Evolutionary conservation across 495 filamentous ascomycete genomes (phyloP), one percentile per base, ranked within the genome.

Genomic region (Penicillium tannophilum): DNA sequence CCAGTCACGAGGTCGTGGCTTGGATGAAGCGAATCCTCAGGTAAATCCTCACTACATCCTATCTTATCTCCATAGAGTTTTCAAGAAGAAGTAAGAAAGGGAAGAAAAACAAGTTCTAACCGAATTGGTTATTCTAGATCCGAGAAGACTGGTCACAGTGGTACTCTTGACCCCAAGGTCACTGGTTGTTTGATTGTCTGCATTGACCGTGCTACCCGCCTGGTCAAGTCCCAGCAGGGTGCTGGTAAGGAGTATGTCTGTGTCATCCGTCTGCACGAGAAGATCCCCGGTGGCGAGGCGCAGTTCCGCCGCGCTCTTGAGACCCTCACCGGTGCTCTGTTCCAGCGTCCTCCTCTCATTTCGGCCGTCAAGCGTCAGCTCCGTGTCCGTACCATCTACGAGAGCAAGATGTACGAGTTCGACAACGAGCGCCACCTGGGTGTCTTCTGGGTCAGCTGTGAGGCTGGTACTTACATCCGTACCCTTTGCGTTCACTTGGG

Each of bases 401-500:
- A 97, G 77, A 92, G 89, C 81, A 93, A 93, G 76, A 79, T 97
- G 35, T 88, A 92, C 65, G 93, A 98, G 76, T 98, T 97, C 69
- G 94, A 98, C 76, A 96, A 98, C 72, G 92, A 98, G 56, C 86
- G 94, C 59, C 91, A 97, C 69, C 84, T 98, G n/a, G 95, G 89
- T 73, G 92, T 98, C 33, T 98, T 98, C 84, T 97, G 94, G 94
- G 95, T 98, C 58, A 93, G 90, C 75, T 98, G 94, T 73, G 94
- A 98, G 76, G 94, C 94, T 59, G 94, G 94, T 68, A 98, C 94
- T 33, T 98, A 98, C 70, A 97, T 98, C 71, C 89, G 94, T 76
- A 98, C 95, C 12, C 85, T 98, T 20, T 98, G 94, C 78, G 94
- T 98, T 39, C 94, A 98, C 78, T 76, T 98, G 62, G 94, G 94